Evolutionary conservation across 768 basidiomycete species (phyloP), one percentile per base, ranked within the genome.

Genomic region (Nevesoporus exiguus): DNA sequence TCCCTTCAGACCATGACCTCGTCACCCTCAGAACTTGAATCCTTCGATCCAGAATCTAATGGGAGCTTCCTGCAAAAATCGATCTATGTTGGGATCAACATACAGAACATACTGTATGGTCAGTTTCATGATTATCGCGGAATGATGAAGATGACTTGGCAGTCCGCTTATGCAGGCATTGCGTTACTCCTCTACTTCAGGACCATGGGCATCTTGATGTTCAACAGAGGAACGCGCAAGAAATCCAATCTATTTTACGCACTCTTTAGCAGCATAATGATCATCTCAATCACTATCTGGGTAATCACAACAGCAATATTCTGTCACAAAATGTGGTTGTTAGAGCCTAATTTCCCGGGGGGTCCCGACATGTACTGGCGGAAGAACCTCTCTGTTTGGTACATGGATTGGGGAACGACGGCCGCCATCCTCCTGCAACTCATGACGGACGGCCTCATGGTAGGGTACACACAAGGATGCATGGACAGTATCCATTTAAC

Each of bases 321-420:
- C 27, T 63, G 66, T 9, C 57, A 72, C 51, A 47, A 66, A 27
- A 67, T 71, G 60, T 77, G 76, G 76, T 57, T 77, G 13, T 41
- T 67, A 1, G 47, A 73, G 17, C n/a, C 58, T 0, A 27, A 63
- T 21, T 72, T 66, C 43, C 72, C 73, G 6, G 74, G 74, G 0
- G 76, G 76, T 2, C 66, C 67, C 17, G 52, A 58, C 11, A 66
- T 56, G 5, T 77, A 74, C 54, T 64, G 71, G 40, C 41, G 41
- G 17, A 43, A 61, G 11, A 40, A 71, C 33, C 46, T 44, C 4
- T 27, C 27, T 58, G 4, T 48, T 7, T 71, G 72, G 64, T 69
- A 68, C 37, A 36, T 56, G 49, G 66, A 65, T 1, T 59, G 69
- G 41, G 68, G 34, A 24, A 48, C 21, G 24, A 24, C 33, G 21